A percentile compares a stretch with the other conserved stretches of the same genome.
phyloP scores from a whole-genome alignment of 1,284 basidiomycete genomes.

The Gymnopus androsaceus region DNA sequence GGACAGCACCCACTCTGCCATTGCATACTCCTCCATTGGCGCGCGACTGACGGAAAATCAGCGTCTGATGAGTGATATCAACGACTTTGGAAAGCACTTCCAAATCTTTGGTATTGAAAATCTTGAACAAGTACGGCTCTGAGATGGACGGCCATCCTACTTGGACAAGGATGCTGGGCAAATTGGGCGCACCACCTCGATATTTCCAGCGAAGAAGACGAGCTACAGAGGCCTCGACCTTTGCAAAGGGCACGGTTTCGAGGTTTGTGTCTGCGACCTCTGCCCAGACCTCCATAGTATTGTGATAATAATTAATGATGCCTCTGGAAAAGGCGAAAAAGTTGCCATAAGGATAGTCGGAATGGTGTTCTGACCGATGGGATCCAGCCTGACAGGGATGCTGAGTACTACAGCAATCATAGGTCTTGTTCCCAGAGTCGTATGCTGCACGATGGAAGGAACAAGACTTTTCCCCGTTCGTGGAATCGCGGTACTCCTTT shows the following conservation, averaged over 20 bases:
- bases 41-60: slow-evolving; percentile 34
- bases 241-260: slow-evolving; percentile 25
- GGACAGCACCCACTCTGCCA: slow-evolving; percentile 37
- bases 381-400: slow-evolving; percentile 34
- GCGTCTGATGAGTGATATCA: slow-evolving; percentile 31
- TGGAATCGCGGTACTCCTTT: slow-evolving; percentile 33
- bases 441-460: slow-evolving; percentile 38
- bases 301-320: slow-evolving; percentile 31
- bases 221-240: slow-evolving; percentile 29
- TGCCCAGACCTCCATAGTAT: slow-evolving; percentile 34
- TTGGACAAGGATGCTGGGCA: slow-evolving; percentile 35
- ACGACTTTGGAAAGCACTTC: slow-evolving; percentile 32
- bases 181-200: slow-evolving; percentile 28
- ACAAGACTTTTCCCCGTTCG: slow-evolving; percentile 37
- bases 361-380: slow-evolving; percentile 37
- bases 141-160: slow-evolving; percentile 32
- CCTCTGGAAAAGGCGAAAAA: slow-evolving; percentile 34
- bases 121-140: slow-evolving; percentile 34
- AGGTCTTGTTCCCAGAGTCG: slow-evolving; percentile 32
- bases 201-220: slow-evolving; percentile 34
- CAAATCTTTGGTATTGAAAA: slow-evolving; percentile 34
- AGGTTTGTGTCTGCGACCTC: slow-evolving; percentile 35
- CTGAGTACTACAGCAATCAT: slow-evolving; percentile 34
- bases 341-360: slow-evolving; percentile 36
- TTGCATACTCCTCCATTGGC: slow-evolving; percentile 32